phyloP scores from a whole-genome alignment of 208 protist genomes.

The Leishmania braziliensis region DNA sequence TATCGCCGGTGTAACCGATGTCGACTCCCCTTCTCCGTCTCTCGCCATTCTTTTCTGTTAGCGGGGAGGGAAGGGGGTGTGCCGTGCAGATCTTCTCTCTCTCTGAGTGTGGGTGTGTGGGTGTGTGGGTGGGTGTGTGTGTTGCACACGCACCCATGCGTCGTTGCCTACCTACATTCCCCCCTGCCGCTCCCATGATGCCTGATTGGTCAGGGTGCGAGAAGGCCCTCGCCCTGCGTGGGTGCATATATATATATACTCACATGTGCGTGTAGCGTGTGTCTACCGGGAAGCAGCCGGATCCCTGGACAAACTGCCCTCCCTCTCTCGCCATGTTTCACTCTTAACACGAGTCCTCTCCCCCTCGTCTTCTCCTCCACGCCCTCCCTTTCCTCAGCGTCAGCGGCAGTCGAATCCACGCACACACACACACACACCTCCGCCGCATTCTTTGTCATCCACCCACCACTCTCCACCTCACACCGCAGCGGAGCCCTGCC shows the following conservation, averaged over 20 bases:
- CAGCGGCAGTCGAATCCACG: background rate
- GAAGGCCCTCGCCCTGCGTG: too few species aligned
- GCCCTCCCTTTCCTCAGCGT: background rate
- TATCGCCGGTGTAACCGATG: background rate
- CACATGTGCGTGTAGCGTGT: too few species aligned
- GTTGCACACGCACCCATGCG: constrained; percentile 7
- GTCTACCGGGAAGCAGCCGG: background rate
- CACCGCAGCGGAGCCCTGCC: background rate
- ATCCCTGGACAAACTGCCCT: background rate
- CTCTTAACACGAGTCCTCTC: background rate
- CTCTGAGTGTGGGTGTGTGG: background rate
- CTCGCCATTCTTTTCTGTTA: background rate
- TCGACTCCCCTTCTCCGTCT: background rate
- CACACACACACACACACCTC: background rate
- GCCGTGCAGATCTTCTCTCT: background rate
- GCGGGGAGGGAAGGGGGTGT: background rate
- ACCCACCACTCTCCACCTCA: background rate
- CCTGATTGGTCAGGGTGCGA: too few species aligned
- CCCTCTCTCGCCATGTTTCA: background rate
- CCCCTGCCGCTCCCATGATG: too few species aligned
- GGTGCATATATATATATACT: too few species aligned
- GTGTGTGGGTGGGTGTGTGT: background rate
- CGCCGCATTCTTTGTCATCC: background rate
- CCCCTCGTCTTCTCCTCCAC: background rate
- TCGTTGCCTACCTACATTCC: background rate